A percentile compares a stretch with the other conserved stretches of the same genome.
Evolutionary conservation across 176 grass and related monocot genomes (phyloP).

Genomic region (Phoenix roebelenii): DNA sequence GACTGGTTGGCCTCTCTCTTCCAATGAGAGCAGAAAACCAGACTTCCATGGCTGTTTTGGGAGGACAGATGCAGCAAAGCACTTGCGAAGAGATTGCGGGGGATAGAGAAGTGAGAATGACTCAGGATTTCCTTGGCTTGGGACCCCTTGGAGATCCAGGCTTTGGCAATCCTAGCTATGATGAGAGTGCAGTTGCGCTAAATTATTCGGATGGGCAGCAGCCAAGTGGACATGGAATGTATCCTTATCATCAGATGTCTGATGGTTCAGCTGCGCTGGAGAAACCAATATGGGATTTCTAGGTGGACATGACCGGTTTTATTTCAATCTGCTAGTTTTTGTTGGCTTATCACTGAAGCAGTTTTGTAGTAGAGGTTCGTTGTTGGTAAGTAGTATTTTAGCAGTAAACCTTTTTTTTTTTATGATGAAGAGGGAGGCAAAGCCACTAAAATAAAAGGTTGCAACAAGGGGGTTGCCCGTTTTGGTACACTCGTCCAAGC

Average conservation of each 20-base stretch:
- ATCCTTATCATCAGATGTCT: conserved; percentile 44
- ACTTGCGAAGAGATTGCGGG: conserved; percentile 26
- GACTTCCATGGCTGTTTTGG: conserved; percentile 16
- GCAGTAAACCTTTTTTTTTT: too few species aligned
- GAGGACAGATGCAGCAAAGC: conserved; percentile 24
- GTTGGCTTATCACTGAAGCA: neutral
- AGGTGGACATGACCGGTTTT: conserved; percentile 7
- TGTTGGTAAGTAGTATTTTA: neutral
- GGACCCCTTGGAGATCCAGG: conserved; percentile 31
- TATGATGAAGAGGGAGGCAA: too few species aligned
- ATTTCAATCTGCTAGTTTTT: conserved; percentile 22
- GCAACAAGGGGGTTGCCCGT: too few species aligned
- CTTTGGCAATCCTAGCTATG: conserved; percentile 32
- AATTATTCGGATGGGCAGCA: conserved; percentile 46
- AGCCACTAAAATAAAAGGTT: too few species aligned
- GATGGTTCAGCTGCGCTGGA: conserved; percentile 30
- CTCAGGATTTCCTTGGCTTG: conserved; percentile 47
- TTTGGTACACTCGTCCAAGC: too few species aligned
- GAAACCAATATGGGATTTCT: conserved; percentile 47
- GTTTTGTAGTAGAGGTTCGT: neutral
- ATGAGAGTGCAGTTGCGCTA: conserved; percentile 21
- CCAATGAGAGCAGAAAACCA: conserved; percentile 33
- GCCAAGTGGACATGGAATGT: conserved; percentile 31
- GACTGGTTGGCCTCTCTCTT: conserved; percentile 29
- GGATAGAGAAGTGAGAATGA: conserved; percentile 35